These are phyloP conservation scores for Allium cepa DNA, from an alignment of 106 monocot genomes.

Conservation along the genomic window DNA sequence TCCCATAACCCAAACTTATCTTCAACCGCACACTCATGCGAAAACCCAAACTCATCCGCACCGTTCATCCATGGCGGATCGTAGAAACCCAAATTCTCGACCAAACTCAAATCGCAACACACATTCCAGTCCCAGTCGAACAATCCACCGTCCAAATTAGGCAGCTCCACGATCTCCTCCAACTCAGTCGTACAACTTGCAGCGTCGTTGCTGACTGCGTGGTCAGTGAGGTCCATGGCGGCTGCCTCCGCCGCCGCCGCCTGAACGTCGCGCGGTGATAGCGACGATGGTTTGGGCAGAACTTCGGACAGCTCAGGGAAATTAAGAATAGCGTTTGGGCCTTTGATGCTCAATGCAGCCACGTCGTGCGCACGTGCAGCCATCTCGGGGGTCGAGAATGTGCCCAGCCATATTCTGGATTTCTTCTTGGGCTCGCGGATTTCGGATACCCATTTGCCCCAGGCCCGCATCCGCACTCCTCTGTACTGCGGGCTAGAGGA, in stretches of 20 bases:
- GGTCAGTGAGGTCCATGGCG: constrained; percentile 37
- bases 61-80: constrained; percentile 10
- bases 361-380: constrained; percentile 49
- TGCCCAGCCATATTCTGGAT: constrained; percentile 53
- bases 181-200: background rate
- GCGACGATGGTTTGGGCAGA: constrained; percentile 33
- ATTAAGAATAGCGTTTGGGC: constrained; percentile 31
- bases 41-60: background rate
- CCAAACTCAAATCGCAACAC: background rate
- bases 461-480: constrained; percentile 46
- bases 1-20: background rate
- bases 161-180: constrained; percentile 11
- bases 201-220: background rate
- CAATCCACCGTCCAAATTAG: background rate
- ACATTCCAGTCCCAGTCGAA: constrained; percentile 4
- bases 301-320: constrained; percentile 32
- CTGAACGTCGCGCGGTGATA: constrained; percentile 51
- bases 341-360: constrained; percentile 45
- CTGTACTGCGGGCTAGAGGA: constrained; percentile 22
- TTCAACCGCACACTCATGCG: background rate
- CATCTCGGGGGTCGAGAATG: constrained; percentile 56
- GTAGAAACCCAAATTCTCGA: background rate
- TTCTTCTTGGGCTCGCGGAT: constrained; percentile 59
- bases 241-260: constrained; percentile 66
- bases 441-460: constrained; percentile 66